These are phyloP conservation scores for Collybia nuda DNA, from an alignment of 768 basidiomycete species.

Conservation along the genomic window DNA sequence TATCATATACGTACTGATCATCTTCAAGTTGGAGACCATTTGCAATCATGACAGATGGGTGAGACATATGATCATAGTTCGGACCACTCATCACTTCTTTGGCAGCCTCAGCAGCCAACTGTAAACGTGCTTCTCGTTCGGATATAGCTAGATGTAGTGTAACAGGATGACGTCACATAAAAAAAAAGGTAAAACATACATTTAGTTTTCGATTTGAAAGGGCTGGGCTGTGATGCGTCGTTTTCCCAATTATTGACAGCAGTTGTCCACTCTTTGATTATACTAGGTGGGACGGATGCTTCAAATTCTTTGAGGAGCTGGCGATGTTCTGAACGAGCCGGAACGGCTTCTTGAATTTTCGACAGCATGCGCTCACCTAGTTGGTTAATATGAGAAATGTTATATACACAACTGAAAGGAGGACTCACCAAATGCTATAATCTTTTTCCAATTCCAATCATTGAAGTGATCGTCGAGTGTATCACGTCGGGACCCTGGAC, in stretches of 20 bases:
- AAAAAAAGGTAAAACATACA: constrained; percentile 2
- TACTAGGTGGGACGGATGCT: neutral
- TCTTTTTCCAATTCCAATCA: constrained; percentile 27
- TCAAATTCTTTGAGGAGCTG: constrained; percentile 8
- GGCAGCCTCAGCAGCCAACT: constrained; percentile 14
- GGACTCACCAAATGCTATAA: constrained; percentile 14
- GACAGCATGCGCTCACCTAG: constrained; percentile 1
- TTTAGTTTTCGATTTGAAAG: constrained; percentile 1
- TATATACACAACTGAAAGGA: too few species aligned
- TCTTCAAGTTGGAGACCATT: constrained; percentile 16
- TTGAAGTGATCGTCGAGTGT: constrained; percentile 7
- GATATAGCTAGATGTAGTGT: constrained; percentile 1
- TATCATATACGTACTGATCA: too few species aligned
- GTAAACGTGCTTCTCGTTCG: constrained; percentile 7
- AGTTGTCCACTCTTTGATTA: constrained; percentile 2
- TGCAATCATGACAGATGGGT: constrained; percentile 2
- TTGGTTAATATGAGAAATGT: too few species aligned
- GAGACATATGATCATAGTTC: constrained; percentile 1
- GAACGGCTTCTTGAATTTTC: constrained; percentile 11
- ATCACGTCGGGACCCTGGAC: neutral
- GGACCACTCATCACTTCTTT: neutral
- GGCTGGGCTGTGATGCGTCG: constrained; percentile 9
- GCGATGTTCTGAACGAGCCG: constrained; percentile 4
- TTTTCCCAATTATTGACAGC: constrained; percentile 7
- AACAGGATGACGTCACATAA: too few species aligned